Evolutionary conservation across 139 green algal species (phyloP).

Genomic region (Micractinium conductrix): DNA sequence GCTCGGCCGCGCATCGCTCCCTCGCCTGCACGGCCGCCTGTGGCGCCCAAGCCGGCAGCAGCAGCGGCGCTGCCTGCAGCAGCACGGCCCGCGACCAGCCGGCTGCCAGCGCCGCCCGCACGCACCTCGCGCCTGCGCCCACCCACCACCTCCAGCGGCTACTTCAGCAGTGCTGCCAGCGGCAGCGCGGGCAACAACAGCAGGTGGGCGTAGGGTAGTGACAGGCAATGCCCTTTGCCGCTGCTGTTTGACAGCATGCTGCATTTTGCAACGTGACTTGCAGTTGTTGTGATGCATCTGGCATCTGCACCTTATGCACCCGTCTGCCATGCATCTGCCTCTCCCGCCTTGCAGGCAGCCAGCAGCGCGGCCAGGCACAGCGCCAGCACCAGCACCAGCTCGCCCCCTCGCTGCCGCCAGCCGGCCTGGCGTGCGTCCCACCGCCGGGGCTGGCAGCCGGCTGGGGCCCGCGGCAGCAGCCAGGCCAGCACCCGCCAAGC

Average conservation of each 20-base stretch:
- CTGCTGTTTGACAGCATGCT: neutral
- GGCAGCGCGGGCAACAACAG: neutral
- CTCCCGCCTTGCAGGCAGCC: neutral
- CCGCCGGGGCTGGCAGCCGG: neutral
- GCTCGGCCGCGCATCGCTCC: neutral
- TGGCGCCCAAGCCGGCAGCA: neutral
- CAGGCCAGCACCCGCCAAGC: neutral
- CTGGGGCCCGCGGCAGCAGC: neutral
- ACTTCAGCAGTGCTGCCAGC: constrained; percentile 21
- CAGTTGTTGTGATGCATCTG: neutral
- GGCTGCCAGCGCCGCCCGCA: neutral
- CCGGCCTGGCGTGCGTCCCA: neutral
- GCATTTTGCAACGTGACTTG: neutral
- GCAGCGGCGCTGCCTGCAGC: neutral
- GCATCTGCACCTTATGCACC: too few species aligned
- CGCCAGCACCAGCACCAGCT: neutral
- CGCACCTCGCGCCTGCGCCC: constrained; percentile 8
- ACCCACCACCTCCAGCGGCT: constrained; percentile 23
- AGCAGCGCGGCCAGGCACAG: neutral
- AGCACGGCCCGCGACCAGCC: neutral
- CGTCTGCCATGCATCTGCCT: too few species aligned
- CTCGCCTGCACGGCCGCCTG: neutral
- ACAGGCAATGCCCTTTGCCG: neutral
- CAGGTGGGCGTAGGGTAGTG: neutral
- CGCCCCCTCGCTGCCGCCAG: neutral